Evolutionary conservation across 108 stramenopile species (phyloP).

Genomic region (Mayamaea pseudoterrestris): DNA sequence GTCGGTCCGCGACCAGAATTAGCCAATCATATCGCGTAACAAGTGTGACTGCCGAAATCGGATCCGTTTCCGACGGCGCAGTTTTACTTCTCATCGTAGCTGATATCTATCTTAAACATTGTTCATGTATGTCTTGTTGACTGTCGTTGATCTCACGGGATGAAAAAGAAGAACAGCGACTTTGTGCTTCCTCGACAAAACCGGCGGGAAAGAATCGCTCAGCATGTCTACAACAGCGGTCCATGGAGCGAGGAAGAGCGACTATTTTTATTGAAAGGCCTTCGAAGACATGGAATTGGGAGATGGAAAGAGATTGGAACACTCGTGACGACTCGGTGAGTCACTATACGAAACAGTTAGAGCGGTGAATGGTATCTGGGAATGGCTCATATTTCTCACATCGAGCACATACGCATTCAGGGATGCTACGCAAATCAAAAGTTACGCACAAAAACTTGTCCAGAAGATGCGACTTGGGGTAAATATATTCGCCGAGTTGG

Average conservation of each 20-base stretch:
- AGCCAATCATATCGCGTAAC: no score
- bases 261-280: neutral
- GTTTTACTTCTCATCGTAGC: no score
- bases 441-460: conserved; percentile 1
- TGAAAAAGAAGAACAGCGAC: no score
- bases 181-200: no score
- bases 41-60: no score
- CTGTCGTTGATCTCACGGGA: no score
- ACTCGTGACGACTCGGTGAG: neutral
- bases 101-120: no score
- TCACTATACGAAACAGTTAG: neutral
- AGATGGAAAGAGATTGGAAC: neutral
- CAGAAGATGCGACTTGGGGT: neutral
- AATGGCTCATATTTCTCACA: neutral
- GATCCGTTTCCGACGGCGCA: no score
- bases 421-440: neutral
- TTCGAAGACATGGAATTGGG: neutral
- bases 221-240: no score
- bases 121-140: no score
- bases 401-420: neutral
- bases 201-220: no score
- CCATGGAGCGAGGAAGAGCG: neutral
- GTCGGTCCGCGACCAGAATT: no score
- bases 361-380: neutral
- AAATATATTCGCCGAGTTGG: neutral